Evolutionary conservation across 805 yeast genomes (phyloP).

Genomic region (Kuraishia cidri): DNA sequence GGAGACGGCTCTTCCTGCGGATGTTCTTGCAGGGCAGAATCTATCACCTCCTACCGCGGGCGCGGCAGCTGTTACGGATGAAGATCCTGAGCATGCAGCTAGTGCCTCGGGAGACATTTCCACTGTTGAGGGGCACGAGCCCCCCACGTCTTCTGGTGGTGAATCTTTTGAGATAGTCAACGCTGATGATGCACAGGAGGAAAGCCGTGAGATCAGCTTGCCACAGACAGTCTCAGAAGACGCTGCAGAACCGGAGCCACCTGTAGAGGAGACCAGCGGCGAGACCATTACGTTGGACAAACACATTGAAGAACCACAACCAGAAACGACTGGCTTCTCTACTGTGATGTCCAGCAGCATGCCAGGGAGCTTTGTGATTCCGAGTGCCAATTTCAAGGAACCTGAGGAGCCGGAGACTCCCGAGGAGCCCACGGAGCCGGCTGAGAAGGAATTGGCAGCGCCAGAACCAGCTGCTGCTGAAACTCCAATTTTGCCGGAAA

Average conservation of each 20-base stretch:
- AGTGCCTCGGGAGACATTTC: slow-evolving; percentile 7
- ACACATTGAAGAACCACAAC: no score
- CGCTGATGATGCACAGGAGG: slow-evolving; percentile 28
- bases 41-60: slow-evolving; percentile 4
- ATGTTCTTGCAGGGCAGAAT: slow-evolving; percentile 15
- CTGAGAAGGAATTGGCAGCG: slow-evolving; percentile 6
- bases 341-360: no score
- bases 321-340: no score
- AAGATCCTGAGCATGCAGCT: no score
- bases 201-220: background rate
- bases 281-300: no score
- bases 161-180: slow-evolving; percentile 48
- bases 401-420: no score
- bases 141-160: slow-evolving; percentile 10
- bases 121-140: background rate
- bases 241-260: slow-evolving; percentile 2
- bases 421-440: slow-evolving; percentile 4
- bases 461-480: background rate
- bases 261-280: no score
- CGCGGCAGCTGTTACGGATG: slow-evolving; percentile 8
- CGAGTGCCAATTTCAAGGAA: no score
- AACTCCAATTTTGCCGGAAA: slow-evolving; percentile 4
- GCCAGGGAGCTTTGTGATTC: no score
- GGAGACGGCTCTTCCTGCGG: slow-evolving; percentile 16
- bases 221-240: background rate